Conservation (phyloP, 2,329 filamentous ascomycete species). For the Aspergillus novofumigatus region DNA sequence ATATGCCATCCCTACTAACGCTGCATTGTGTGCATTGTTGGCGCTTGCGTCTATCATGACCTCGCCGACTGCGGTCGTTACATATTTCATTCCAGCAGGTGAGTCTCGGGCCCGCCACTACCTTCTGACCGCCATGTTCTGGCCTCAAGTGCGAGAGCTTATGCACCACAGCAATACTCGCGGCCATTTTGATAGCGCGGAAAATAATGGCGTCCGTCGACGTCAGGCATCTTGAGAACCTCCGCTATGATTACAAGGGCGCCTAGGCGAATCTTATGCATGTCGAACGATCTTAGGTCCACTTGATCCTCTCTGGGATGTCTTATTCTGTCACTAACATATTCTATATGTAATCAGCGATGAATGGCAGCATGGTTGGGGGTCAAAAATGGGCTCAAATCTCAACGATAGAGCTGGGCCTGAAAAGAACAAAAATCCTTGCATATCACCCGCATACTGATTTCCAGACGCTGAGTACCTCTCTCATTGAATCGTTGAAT, state of each 20-base stretch:
- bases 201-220: slow-evolving; percentile 38
- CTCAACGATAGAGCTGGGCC: neutral
- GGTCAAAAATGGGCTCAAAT: neutral
- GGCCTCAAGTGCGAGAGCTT: slow-evolving; percentile 20
- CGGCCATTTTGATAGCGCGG: slow-evolving; percentile 28
- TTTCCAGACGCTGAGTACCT: neutral
- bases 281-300: neutral
- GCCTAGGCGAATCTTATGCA: slow-evolving; percentile 20
- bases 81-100: slow-evolving; percentile 39
- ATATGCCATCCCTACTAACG: slow-evolving; percentile 26
- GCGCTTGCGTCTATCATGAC: slow-evolving; percentile 23
- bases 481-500: too few species aligned
- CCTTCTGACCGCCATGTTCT: slow-evolving; percentile 6
- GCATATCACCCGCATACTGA: neutral
- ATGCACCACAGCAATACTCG: slow-evolving; percentile 29
- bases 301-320: neutral
- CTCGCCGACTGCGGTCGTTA: slow-evolving; percentile 15
- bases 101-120: slow-evolving; percentile 11
- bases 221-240: slow-evolving; percentile 32
- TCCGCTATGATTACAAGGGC: slow-evolving; percentile 42
- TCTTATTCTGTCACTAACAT: neutral
- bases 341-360: neutral
- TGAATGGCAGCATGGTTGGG: neutral
- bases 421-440: neutral
- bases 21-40: slow-evolving; percentile 27